These are phyloP conservation scores for Isatis lusitanica DNA, from an alignment of 441 rosid genomes.

Conservation along the genomic window DNA sequence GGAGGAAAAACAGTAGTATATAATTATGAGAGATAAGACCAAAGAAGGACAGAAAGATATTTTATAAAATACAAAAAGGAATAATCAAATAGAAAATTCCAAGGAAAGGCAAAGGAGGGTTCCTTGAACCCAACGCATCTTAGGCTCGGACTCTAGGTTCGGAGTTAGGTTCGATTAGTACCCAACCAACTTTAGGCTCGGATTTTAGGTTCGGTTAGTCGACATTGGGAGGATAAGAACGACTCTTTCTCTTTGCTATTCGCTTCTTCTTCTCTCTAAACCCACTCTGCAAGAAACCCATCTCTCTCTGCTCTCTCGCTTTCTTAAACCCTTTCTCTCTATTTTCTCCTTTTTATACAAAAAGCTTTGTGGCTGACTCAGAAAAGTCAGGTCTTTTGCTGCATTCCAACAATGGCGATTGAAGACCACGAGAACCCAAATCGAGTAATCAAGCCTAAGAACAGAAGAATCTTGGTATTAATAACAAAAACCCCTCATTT, in stretches of 20 bases:
- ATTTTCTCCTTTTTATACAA: neutral
- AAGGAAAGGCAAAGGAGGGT: constrained; percentile 56
- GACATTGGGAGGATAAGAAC: constrained; percentile 72
- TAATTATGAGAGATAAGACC: constrained; percentile 21
- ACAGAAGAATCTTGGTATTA: constrained; percentile 80
- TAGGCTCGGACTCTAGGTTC: constrained; percentile 32
- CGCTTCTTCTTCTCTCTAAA: constrained; percentile 14
- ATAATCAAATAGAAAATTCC: constrained; percentile 35
- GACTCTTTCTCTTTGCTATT: constrained; percentile 21
- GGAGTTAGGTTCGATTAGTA: constrained; percentile 40
- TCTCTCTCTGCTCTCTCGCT: constrained; percentile 14
- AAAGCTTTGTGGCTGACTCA: neutral
- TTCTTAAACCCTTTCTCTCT: constrained; percentile 23
- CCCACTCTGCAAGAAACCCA: constrained; percentile 36
- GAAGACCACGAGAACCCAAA: constrained; percentile 75
- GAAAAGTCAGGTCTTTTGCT: constrained; percentile 19
- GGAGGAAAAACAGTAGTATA: neutral
- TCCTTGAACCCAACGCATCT: constrained; percentile 75
- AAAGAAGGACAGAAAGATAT: constrained; percentile 24
- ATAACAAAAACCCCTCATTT: neutral
- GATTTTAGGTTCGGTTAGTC: constrained; percentile 27
- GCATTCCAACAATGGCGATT: constrained; percentile 68
- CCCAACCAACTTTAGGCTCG: constrained; percentile 39
- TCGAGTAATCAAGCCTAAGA: constrained; percentile 79
- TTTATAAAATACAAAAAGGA: neutral